Base-by-base conservation (phyloP, 768 basidiomycete genomes). In the Hemileccinum impolitum region DNA sequence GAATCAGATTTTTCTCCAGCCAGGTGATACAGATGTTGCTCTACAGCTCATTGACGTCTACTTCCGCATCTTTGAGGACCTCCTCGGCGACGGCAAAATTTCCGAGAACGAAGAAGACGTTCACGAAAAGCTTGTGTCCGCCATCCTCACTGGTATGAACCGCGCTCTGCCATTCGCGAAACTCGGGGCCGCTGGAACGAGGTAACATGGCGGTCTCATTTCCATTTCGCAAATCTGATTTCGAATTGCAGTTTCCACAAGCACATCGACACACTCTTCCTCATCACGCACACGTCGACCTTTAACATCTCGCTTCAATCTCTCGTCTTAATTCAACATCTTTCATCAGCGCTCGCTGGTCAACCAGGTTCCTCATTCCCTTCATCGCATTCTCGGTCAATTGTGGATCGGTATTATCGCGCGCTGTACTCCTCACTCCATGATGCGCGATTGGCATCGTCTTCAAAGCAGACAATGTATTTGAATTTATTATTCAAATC, bases 291-390 rank as follows among this genome's bases (percentile, higher is more conserved):
- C 69, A 88, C 81, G 9, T 94, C n/a, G n/a, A 96, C 94, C 0
- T 99, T 99, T 81, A 96, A 95, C 66, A 93, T 93, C 60, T 92
- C 92, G 11, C 79, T 98, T 4, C 95, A 95, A 65, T 90, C 94
- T 0, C 81, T 98, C 1, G 78, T 88, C 34, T 78, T 98, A 6
- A 88, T 97, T 50, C 87, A 88, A 62, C 93, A 91, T 57, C 87
- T 98, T 34, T 72, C 81, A 14, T 70, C 79, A 0, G 76, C 84
- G 0, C 73, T 85, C 8, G 57, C 74, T 17, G 59, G 72, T 15
- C 62, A 74, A 1, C 59, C 75, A 8, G 54, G 74, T 12, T 69
- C 74, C 1, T 71, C 77, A 0, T 69, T 77, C 0, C 68, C 76
- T 26, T 59, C 69, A 0, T 63, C 66, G 14, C 59, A 59, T 11